Conservation (phyloP, 176 grass and related monocot species). For the Luzula sylvatica region DNA sequence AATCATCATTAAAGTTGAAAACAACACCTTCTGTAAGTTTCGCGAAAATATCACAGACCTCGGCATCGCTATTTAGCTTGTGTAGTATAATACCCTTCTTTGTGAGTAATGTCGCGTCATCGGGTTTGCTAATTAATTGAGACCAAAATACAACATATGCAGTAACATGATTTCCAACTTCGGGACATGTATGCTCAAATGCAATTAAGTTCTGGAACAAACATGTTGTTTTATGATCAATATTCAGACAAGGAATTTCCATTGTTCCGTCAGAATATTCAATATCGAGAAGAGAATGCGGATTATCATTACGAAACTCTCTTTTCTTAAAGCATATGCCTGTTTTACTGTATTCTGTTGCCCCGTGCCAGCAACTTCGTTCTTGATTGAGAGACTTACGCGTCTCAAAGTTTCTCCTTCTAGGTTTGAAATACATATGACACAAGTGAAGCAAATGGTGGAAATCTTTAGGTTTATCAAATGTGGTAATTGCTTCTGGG, state of each 20-base stretch:
- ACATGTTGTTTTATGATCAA: slow-evolving; percentile 5
- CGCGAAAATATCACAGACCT: not conserved
- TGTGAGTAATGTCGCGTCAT: slow-evolving; percentile 4
- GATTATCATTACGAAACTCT: too few relatives aligned
- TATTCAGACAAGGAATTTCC: too few relatives aligned
- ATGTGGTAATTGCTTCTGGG: not conserved
- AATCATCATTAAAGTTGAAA: not conserved
- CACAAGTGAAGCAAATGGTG: too few relatives aligned
- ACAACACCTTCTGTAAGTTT: not conserved
- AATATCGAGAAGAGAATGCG: too few relatives aligned
- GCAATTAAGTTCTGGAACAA: slow-evolving; percentile 15
- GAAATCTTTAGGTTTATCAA: not conserved
- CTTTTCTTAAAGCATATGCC: too few relatives aligned
- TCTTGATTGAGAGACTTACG: too few relatives aligned
- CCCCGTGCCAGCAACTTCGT: too few relatives aligned
- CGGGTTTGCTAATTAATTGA: not conserved
- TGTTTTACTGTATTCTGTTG: too few relatives aligned
- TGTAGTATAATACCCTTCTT: slow-evolving; percentile 21
- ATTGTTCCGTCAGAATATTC: too few relatives aligned
- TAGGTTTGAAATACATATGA: not conserved
- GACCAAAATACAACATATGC: slow-evolving; percentile 8
- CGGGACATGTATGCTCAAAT: slow-evolving; percentile 9
- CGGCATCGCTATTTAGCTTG: slow-evolving; percentile 18
- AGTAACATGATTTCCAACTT: too few relatives aligned
- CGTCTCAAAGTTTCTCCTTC: too few relatives aligned